A percentile compares a stretch with the other conserved stretches of the same genome.
These are phyloP conservation scores for Wickerhamiella hasegawae DNA, from an alignment of 805 yeast species.

Conservation along the genomic window DNA sequence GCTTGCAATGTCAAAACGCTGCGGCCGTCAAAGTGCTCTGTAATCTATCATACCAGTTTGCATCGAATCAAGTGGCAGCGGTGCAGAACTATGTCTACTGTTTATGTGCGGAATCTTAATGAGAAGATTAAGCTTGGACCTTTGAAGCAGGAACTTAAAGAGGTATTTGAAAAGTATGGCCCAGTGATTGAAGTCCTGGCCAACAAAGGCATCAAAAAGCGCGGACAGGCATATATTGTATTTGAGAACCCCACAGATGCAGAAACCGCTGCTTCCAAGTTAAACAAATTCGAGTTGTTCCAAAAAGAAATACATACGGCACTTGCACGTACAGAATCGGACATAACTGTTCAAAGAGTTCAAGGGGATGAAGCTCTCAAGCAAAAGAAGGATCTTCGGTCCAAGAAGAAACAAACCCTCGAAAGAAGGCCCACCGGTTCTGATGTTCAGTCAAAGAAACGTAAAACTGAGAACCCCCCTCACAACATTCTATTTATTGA, in stretches of 20 bases:
- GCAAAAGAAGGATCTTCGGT: background rate
- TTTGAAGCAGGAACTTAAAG: conserved; percentile 29
- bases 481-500: conserved; percentile 56
- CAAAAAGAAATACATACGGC: conserved; percentile 6
- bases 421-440: background rate
- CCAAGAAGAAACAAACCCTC: background rate
- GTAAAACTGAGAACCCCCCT: conserved; percentile 21
- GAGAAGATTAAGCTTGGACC: conserved; percentile 45
- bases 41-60: no score
- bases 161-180: conserved; percentile 32
- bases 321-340: background rate
- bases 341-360: background rate
- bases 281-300: conserved; percentile 30
- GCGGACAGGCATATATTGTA: conserved; percentile 74
- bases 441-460: conserved; percentile 7
- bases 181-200: conserved; percentile 36
- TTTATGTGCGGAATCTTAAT: conserved; percentile 60
- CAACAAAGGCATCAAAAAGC: conserved; percentile 43
- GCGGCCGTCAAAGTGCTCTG: no score
- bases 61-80: no score
- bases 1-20: no score
- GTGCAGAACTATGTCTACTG: conserved; percentile 9
- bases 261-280: conserved; percentile 24
- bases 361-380: background rate
- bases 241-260: conserved; percentile 31